These are phyloP conservation scores for Candida sonorensis DNA, from an alignment of 805 yeast species.

Conservation along the genomic window DNA sequence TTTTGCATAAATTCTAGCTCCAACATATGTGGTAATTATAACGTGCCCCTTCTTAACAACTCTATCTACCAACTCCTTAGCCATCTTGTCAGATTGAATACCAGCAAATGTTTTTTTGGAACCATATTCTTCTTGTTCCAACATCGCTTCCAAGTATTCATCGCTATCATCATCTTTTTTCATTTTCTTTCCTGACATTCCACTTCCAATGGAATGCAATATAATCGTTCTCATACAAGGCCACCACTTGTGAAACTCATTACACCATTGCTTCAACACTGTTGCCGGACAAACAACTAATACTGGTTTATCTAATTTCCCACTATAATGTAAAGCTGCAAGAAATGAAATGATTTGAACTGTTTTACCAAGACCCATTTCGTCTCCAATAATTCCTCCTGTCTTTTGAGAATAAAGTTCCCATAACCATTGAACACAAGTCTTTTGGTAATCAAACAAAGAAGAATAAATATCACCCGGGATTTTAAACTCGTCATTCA, in stretches of 20 bases:
- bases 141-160: constrained; percentile 38
- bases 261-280: constrained; percentile 94
- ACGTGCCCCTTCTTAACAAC: constrained; percentile 72
- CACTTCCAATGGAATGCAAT: constrained; percentile 87
- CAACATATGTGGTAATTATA: constrained; percentile 81
- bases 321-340: constrained; percentile 85
- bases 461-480: constrained; percentile 91
- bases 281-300: constrained; percentile 95
- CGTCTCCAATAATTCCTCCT: constrained; percentile 97
- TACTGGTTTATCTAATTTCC: constrained; percentile 67
- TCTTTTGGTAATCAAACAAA: constrained; percentile 87
- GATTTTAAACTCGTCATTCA: constrained; percentile 61
- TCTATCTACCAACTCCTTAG: constrained; percentile 42
- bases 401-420: constrained; percentile 83
- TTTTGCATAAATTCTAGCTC: constrained; percentile 31
- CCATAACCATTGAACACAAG: constrained; percentile 97
- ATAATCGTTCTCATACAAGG: constrained; percentile 85
- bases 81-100: constrained; percentile 23
- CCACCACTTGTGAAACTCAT: constrained; percentile 97
- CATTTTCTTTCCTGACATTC: constrained; percentile 43
- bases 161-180: constrained; percentile 39
- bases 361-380: constrained; percentile 97
- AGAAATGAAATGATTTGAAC: constrained; percentile 86
- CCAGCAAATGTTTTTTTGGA: constrained; percentile 20
- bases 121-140: constrained; percentile 33